Evolutionary conservation across 1,139 yeast genomes (phyloP).

Genomic region (Meyerozyma smithsonii): DNA sequence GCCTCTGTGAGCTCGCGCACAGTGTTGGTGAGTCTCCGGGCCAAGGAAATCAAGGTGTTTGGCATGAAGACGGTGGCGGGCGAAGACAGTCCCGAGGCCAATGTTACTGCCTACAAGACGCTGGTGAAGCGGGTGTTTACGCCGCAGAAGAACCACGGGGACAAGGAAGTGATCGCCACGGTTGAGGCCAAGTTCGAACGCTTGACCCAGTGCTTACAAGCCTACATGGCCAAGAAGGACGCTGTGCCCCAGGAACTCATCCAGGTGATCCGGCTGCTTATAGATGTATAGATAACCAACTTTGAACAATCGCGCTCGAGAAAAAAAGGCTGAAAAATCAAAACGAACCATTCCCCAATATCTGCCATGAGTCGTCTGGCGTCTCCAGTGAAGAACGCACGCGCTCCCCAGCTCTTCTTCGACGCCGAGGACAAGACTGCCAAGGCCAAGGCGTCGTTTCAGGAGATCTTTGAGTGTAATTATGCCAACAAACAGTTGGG

Average conservation of each 20-base stretch:
- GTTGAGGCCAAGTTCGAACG: constrained; percentile 1
- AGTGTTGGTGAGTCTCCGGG: constrained; percentile 45
- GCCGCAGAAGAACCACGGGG: neutral
- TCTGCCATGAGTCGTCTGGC: constrained; percentile 3
- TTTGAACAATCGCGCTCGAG: constrained; percentile 1
- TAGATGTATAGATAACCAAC: neutral
- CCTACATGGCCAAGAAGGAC: neutral
- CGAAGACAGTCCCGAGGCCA: neutral
- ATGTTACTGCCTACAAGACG: neutral
- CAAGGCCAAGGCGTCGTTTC: constrained; percentile 65
- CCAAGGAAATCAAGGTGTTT: constrained; percentile 53
- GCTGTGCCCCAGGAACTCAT: neutral
- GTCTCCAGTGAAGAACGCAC: constrained; percentile 4
- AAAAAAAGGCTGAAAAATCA: neutral
- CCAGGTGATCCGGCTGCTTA: neutral
- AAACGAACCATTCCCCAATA: neutral
- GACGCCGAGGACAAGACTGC: constrained; percentile 56
- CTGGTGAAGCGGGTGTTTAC: neutral
- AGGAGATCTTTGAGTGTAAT: constrained; percentile 50
- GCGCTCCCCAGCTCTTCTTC: constrained; percentile 30
- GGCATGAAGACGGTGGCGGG: constrained; percentile 26
- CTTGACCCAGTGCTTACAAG: neutral
- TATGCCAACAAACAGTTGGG: constrained; percentile 62
- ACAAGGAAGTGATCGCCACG: neutral
- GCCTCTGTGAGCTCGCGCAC: constrained; percentile 32